Evolutionary conservation across 2,329 filamentous ascomycete species (phyloP).

Genomic region (Cucurbitaria berberidis): DNA sequence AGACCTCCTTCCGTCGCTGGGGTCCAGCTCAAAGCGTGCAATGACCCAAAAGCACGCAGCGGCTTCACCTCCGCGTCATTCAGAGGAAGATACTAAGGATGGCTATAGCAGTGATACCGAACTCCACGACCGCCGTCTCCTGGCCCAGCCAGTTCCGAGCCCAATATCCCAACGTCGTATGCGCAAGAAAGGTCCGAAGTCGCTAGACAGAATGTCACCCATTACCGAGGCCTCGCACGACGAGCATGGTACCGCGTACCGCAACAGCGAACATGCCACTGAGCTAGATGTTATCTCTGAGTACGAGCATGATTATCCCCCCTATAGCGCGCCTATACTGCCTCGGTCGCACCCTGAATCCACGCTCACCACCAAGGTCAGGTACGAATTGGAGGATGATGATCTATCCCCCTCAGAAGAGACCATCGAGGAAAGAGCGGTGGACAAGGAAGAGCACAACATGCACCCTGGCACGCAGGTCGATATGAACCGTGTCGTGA

Average conservation of each 20-base stretch:
- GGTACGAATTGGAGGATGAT: conserved; percentile 14
- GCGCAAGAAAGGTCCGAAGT: conserved; percentile 20
- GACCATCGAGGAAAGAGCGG: background rate
- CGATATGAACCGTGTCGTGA: background rate
- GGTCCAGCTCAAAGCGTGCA: conserved; percentile 8
- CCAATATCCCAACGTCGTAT: conserved; percentile 7
- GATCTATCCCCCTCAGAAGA: conserved; percentile 20
- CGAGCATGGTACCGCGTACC: conserved; percentile 15
- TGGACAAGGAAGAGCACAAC: background rate
- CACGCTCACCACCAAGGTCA: background rate
- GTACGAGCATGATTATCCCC: conserved; percentile 13
- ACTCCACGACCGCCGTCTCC: background rate
- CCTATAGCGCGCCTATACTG: background rate
- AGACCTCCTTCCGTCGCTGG: conserved; percentile 12
- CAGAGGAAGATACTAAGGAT: conserved; percentile 8
- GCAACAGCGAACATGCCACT: conserved; percentile 13
- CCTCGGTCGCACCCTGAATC: conserved; percentile 7
- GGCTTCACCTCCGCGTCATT: background rate
- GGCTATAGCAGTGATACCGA: conserved; percentile 17
- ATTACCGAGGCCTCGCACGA: conserved; percentile 33
- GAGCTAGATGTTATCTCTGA: conserved; percentile 27
- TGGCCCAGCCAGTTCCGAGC: conserved; percentile 3
- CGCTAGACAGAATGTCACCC: conserved; percentile 28
- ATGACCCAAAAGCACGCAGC: background rate
- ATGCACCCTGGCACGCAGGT: conserved; percentile 10